Base-by-base conservation (phyloP, 805 yeast genomes). In the Candida jianshihensis region DNA sequence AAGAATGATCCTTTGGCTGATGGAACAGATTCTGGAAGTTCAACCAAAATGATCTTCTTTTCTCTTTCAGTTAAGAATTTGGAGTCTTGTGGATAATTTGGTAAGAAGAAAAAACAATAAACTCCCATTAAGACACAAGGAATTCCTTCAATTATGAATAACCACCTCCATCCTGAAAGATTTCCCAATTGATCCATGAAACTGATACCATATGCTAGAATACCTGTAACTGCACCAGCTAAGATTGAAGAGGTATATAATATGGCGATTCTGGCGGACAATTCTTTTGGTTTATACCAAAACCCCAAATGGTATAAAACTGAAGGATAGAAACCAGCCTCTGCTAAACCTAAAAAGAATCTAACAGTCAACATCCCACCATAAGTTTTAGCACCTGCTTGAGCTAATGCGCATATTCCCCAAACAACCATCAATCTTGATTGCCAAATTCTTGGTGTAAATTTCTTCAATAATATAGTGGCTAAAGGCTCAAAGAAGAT, bases 151-250 rank as follows among this genome's bases (percentile, higher is more conserved):
- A 29, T 51, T 16, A 70, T 57, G 47, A 65, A 66, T n/a, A 70
- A 51, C 40, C 63, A 57, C 46, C 66, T 59, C 74, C 75, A 70
- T 4, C 70, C 43, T 59, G 63, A 48, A 57, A 65, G 46, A 1
- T 59, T 57, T 6, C 60, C 61, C 14, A 35, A 63, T 53, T 55
- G 49, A 33, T 50, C 49, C 45, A 61, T 46, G 21, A 51, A 51
- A n/a, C 55, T 51, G 36, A 61, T 59, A 6, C 58, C 66, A 43
- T 53, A 63, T 2, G 71, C 64, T 55, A 75, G 44, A 52, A 60
- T 42, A 51, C 64, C 51, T 66, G 71, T 52, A 57, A 56, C 58
- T 4, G 68, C 67, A 32, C 78, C 75, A 17, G 76, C 67, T 33
- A 49, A 51, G 34, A 68, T 57, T 8, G 60, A 66, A 18, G 64